Conservation (phyloP, 1,139 yeast species). For the Nakaseomyces sp. region DNA sequence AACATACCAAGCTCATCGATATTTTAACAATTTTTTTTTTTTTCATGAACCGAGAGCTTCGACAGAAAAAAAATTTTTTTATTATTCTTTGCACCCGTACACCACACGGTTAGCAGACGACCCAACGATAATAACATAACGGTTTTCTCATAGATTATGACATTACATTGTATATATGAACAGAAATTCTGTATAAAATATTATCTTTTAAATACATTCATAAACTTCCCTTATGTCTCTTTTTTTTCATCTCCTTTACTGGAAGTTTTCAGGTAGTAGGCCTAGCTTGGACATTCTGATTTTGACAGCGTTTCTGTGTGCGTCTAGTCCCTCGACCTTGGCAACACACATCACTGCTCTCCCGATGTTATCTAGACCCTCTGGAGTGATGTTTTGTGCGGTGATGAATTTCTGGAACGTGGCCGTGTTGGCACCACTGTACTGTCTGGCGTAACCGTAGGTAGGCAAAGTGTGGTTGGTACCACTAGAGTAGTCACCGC, state of each 20-base stretch:
- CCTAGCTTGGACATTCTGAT: slow-evolving; percentile 82
- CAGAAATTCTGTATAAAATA: no score
- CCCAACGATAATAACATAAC: no score
- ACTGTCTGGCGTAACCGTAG: slow-evolving; percentile 94
- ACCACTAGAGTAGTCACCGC: slow-evolving; percentile 97
- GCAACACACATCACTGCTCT: slow-evolving; percentile 95
- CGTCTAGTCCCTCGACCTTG: slow-evolving; percentile 94
- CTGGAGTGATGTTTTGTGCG: slow-evolving; percentile 76
- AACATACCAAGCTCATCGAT: slow-evolving; percentile 5
- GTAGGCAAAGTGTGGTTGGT: slow-evolving; percentile 97
- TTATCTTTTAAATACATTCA: no score
- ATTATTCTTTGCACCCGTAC: not conserved
- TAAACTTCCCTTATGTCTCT: no score
- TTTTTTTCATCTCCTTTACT: no score
- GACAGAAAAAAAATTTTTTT: not conserved
- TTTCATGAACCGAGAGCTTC: no score
- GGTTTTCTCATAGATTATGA: no score
- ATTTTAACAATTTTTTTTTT: not conserved
- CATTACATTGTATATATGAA: no score
- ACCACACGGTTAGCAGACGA: not conserved
- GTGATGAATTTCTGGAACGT: slow-evolving; percentile 94
- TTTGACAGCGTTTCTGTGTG: slow-evolving; percentile 92
- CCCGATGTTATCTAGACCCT: slow-evolving; percentile 82
- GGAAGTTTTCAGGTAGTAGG: slow-evolving; percentile 30
- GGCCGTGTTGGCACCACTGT: slow-evolving; percentile 93